Base-by-base conservation (phyloP, 2,329 filamentous ascomycete species). In the Epichloe baconii region DNA sequence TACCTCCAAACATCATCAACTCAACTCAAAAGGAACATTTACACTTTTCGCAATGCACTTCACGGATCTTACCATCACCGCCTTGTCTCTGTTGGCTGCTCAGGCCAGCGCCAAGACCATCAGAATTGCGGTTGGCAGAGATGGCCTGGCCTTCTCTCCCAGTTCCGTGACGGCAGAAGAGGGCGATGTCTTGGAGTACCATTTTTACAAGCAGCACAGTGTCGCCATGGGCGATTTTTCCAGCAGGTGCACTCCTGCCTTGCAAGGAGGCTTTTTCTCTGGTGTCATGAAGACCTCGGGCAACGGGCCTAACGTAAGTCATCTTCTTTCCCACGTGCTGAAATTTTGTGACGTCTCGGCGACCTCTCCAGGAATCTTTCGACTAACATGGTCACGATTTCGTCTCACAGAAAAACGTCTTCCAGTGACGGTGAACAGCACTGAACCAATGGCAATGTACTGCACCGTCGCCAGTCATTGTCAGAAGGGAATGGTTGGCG, bases 111-210 rank as follows among this genome's bases (percentile, higher is more conserved):
- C 61, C 45, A 61, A 58, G 52, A 62, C 54, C 31, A 57, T 62
- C 55, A 47, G 64, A 17, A 61, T 77, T 50, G 64, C 70, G 54
- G 72, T 74, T 23, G 71, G 71, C 54, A 65, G 70, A 53, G 63
- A 66, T 40, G 68, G 67, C 6, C 56, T 75, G 36, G 62, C 54
- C 23, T 78, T 75, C 61, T 17, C 37, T 5, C 51, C 51, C 1
- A n/a, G 38, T 43, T 47, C 47, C 5, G 71, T 69, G 7, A 52
- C 48, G 42, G 75, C 74, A 10, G 60, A 62, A 5, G 54, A 66
- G 5, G 75, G 74, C 50, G 72, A 75, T 53, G 56, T 71, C 3
- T 59, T 79, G 49, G 74, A 77, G 62, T 78, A 70, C 63, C 69
- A 73, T 55, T 78, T 72, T 66, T 67, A 67, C 53, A 66, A 72